Conservation (phyloP, 2,329 filamentous ascomycete genomes). For the Penicillium decumbens region DNA sequence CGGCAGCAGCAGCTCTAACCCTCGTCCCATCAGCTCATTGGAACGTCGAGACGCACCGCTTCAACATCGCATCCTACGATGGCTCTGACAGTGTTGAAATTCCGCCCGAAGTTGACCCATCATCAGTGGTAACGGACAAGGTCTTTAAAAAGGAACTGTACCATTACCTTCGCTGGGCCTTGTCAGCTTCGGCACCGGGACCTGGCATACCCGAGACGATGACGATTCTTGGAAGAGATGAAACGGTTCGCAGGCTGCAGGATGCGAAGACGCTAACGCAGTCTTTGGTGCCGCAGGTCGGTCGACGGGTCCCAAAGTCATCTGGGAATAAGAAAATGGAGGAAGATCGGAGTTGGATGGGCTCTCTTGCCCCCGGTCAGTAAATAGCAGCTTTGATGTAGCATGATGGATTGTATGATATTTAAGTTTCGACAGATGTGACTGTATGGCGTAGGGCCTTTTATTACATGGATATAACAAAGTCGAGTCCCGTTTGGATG, state of each 20-base stretch:
- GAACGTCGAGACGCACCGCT: conserved; percentile 37
- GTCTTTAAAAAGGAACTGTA: conserved; percentile 48
- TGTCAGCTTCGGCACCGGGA: conserved; percentile 51
- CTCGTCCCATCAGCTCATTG: conserved; percentile 42
- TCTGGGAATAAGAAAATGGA: conserved; percentile 11
- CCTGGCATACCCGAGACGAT: conserved; percentile 53
- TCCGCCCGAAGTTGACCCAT: conserved; percentile 19
- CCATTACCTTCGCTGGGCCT: conserved; percentile 54
- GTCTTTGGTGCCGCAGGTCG: conserved; percentile 13
- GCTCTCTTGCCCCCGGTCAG: conserved; percentile 26
- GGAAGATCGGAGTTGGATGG: conserved; percentile 35
- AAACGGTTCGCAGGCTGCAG: conserved; percentile 45
- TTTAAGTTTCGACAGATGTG: not conserved
- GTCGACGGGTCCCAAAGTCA: conserved; percentile 18
- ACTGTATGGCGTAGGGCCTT: not conserved
- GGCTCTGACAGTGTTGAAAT: conserved; percentile 16
- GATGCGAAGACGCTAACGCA: conserved; percentile 37
- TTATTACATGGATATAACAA: not conserved
- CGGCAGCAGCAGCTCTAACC: conserved; percentile 41
- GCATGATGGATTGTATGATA: not conserved
- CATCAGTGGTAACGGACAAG: conserved; percentile 27
- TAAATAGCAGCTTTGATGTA: not conserved
- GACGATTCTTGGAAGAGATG: conserved; percentile 52
- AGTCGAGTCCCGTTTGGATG: not conserved
- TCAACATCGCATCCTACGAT: conserved; percentile 39